A percentile compares a stretch with the other conserved stretches of the same genome.
These are phyloP conservation scores for Dalbergia oliveri DNA, from an alignment of 306 rosid species.

Conservation along the genomic window DNA sequence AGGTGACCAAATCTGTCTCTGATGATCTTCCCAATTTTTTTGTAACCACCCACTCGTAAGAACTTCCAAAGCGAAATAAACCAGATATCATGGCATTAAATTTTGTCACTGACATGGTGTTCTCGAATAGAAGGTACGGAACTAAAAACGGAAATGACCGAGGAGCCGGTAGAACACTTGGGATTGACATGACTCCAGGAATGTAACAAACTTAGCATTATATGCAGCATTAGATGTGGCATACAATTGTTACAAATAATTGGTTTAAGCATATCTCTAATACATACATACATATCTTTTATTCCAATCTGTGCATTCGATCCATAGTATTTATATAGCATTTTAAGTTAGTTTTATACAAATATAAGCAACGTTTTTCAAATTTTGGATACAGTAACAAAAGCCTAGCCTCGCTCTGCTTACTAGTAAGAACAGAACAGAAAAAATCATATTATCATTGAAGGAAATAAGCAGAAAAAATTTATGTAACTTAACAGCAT, in stretches of 20 bases:
- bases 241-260: constrained; percentile 17
- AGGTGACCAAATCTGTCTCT: too few species aligned
- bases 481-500: constrained; percentile 27
- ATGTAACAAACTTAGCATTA: constrained; percentile 68
- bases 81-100: too few species aligned
- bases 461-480: too few species aligned
- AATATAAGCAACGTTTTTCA: constrained; percentile 28
- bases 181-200: constrained; percentile 93
- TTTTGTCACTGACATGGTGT: too few species aligned
- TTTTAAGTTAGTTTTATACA: neutral
- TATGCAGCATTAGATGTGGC: neutral
- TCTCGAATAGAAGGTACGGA: too few species aligned
- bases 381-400: too few species aligned
- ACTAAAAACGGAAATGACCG: constrained; percentile 91
- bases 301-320: neutral
- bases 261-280: constrained; percentile 1
- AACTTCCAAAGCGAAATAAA: too few species aligned
- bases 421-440: too few species aligned
- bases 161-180: constrained; percentile 87
- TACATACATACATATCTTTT: neutral
- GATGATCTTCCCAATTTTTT: too few species aligned
- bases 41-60: too few species aligned
- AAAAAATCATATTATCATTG: too few species aligned
- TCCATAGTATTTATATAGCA: neutral
- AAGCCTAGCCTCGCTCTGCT: too few species aligned